Evolutionary conservation across 768 basidiomycete genomes (phyloP).

Genomic region (Dioszegia crocea): DNA sequence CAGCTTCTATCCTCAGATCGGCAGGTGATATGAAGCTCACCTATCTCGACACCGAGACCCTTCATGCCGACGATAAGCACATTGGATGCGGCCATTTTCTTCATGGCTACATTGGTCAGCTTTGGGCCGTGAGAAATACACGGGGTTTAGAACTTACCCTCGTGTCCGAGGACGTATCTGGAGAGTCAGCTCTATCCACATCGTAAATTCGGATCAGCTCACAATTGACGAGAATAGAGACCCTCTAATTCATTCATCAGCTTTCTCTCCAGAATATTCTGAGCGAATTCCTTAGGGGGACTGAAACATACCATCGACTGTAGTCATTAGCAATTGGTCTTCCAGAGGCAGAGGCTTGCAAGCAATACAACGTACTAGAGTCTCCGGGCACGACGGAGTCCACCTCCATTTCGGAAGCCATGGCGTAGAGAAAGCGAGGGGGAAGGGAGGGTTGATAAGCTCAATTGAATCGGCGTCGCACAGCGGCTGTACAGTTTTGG

Average conservation of each 20-base stretch:
- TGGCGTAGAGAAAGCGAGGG: slow-evolving; percentile 10
- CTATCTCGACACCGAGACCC: slow-evolving; percentile 93
- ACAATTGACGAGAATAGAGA: slow-evolving; percentile 49
- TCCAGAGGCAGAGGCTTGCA: no score
- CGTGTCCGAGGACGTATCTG: slow-evolving; percentile 89
- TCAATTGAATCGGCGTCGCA: not conserved
- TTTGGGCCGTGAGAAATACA: not conserved
- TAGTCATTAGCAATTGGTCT: slow-evolving; percentile 8
- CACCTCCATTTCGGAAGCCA: slow-evolving; percentile 47
- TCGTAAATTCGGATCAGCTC: slow-evolving; percentile 8
- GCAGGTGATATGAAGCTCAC: slow-evolving; percentile 51
- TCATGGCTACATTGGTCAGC: slow-evolving; percentile 70
- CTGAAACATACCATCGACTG: slow-evolving; percentile 44
- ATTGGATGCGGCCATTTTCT: slow-evolving; percentile 94
- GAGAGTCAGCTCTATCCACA: slow-evolving; percentile 10
- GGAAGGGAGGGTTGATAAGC: not conserved
- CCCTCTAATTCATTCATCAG: slow-evolving; percentile 33
- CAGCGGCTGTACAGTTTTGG: not conserved
- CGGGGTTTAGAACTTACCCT: slow-evolving; percentile 59
- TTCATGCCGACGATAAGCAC: slow-evolving; percentile 87
- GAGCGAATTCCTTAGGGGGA: not conserved
- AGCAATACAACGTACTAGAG: slow-evolving; percentile 38
- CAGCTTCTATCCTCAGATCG: not conserved
- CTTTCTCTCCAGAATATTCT: slow-evolving; percentile 3
- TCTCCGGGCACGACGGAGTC: slow-evolving; percentile 41